phyloP scores from a whole-genome alignment of 1,284 basidiomycete species.

The Mycena sp. region DNA sequence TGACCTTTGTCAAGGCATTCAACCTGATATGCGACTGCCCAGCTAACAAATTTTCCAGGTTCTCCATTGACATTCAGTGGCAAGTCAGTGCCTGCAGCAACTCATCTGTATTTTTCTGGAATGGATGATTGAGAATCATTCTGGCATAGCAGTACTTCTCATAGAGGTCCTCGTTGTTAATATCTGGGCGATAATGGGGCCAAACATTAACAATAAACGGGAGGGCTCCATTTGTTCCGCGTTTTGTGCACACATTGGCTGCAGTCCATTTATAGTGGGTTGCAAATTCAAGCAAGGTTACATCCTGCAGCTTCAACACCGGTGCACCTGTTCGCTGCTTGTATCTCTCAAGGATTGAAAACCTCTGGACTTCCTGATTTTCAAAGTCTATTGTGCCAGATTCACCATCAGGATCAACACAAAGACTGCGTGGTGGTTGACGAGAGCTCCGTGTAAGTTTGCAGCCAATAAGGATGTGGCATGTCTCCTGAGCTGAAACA shows the following conservation, averaged over 20 bases:
- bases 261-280: slow-evolving; percentile 14
- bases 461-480: slow-evolving; percentile 29
- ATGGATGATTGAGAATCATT: slow-evolving; percentile 29
- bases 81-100: neutral
- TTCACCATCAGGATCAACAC: neutral
- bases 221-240: neutral
- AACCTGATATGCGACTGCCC: slow-evolving; percentile 19
- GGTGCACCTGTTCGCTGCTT: neutral
- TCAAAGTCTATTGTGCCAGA: slow-evolving; percentile 9
- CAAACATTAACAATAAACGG: slow-evolving; percentile 16
- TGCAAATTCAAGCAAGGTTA: slow-evolving; percentile 23
- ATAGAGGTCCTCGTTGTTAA: slow-evolving; percentile 23
- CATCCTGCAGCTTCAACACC: neutral
- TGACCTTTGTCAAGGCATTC: slow-evolving; percentile 11
- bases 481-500: slow-evolving; percentile 31
- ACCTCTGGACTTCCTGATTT: slow-evolving; percentile 20
- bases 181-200: slow-evolving; percentile 1
- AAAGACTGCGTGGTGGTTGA: neutral
- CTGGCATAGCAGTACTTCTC: slow-evolving; percentile 31
- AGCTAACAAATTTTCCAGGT: slow-evolving; percentile 12
- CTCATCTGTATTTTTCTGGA: neutral
- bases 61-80: neutral
- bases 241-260: neutral
- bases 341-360: neutral
- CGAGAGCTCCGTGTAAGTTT: slow-evolving; percentile 5